Base-by-base conservation (phyloP, 2,329 filamentous ascomycete genomes). In the Cladosporium sp. region DNA sequence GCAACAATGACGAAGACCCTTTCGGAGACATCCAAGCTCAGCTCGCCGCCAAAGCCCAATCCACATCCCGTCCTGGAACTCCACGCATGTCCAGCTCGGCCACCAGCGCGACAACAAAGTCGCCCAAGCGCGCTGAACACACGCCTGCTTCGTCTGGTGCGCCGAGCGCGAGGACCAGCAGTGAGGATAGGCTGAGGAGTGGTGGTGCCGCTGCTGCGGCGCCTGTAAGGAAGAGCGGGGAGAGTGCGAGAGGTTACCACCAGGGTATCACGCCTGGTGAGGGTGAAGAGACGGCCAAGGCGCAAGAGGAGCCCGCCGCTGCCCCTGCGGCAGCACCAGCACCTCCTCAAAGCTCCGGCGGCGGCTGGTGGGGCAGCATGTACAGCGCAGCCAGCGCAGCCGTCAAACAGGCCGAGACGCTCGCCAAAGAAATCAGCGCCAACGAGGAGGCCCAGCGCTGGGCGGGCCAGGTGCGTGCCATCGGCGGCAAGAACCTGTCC, bases 381-480 rank as follows among this genome's bases (percentile, higher is more conserved):
- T 80, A 93, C 62, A 88, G 88, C 37, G 91, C 89, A 0, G 90
- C 90, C 30, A 82, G 75, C 57, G 85, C 87, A n/a, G 88, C 86
- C 20, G 84, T 95, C 71, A 95, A 95, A 75, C 89, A 92, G 68
- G 92, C 93, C 41, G 91, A 96, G 71, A 89, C 86, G 7, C 86
- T 91, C 1, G 91, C 95, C 57, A 95, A 92, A 68, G 89, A 97
- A 69, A 91, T 99, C 42, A 89, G 96, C 68, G 86, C 93, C 66
- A 96, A 95, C 63, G 90, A 97, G 66, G 93, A 99, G 69, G 93
- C 92, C 45, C 91, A 92, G 74, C 88, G 89, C 68, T 99, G 92
- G 90, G 89, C 91, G 1, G 88, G 96, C 47, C 92, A 97, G 68
- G 87, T 97, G 50, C 85, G 85, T 64, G 91, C 90, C 53, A 47